phyloP scores from a whole-genome alignment of 257 asterid species.

The Scutellaria barbata region DNA sequence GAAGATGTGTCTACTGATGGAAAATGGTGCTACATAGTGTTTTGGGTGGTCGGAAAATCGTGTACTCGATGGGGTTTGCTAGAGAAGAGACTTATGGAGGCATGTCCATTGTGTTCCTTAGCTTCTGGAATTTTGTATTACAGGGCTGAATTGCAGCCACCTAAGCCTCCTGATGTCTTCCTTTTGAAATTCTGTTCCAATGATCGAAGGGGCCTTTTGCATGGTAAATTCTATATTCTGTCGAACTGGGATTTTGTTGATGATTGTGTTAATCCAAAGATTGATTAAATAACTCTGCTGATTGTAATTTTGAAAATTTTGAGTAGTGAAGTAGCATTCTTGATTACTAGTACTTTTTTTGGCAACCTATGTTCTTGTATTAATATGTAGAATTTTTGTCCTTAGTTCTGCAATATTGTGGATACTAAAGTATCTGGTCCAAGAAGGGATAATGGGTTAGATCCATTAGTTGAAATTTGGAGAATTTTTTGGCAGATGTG shows the following conservation, averaged over 20 bases:
- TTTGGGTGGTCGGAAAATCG: constrained; percentile 71
- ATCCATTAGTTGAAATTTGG: constrained; percentile 24
- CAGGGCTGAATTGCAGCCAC: constrained; percentile 54
- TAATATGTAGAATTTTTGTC: too few species aligned
- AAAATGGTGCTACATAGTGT: constrained; percentile 92
- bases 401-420: neutral
- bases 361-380: neutral
- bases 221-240: constrained; percentile 53
- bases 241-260: neutral
- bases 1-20: constrained; percentile 92
- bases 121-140: constrained; percentile 69
- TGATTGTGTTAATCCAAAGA: neutral
- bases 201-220: constrained; percentile 77
- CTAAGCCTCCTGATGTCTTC: constrained; percentile 81
- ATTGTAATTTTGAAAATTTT: neutral
- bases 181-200: constrained; percentile 73
- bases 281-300: neutral
- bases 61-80: constrained; percentile 73
- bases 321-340: neutral
- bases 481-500: constrained; percentile 53
- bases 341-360: too few species aligned
- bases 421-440: neutral
- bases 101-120: constrained; percentile 71
- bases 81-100: constrained; percentile 81
- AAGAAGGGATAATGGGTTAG: constrained; percentile 23